Base-by-base conservation (phyloP, 495 filamentous ascomycete species). In the Aspergillus egyptiacus region DNA sequence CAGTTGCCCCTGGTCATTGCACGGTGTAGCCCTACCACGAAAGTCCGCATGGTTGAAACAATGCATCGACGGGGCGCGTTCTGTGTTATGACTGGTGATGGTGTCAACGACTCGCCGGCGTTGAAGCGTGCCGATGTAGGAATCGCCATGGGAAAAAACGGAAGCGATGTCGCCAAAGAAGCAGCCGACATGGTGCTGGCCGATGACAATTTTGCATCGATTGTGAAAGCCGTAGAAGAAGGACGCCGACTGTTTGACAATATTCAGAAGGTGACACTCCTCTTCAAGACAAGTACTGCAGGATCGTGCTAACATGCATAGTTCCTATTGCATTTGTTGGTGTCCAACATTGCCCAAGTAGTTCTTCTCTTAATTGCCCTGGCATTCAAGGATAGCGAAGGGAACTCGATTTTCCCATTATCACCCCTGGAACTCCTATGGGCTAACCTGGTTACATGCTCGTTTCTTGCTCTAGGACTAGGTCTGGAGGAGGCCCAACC, bases 81-180 rank as follows among this genome's bases (percentile, higher is more conserved):
- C 51, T 81, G 76, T 19, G 83, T 82, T 10, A 86, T 86, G 82
- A 86, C 81, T 14, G 84, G 87, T 11, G 88, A 94, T 58, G 87
- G 88, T 5, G 88, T 94, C 39, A 94, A 94, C 55, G 87, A 94
- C 53, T 85, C 86, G 1, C 88, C 88, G 0, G 85, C 84, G 9
- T 71, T 94, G 22, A 84, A 83, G 50, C 71, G 79, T 18, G 85
- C 88, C 3, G 87, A 93, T 55, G 85, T 91, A 6, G 87, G 87
- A 22, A 93, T 93, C 49, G 87, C 87, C 17, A 91, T 91, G 86
- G 87, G 87, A 11, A 79, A 83, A 35, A 72, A 81, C 34, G 90
- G 89, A 4, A 89, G 85, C 19, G 90, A 95, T 53, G 89, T 95
- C n/a, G 89, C 89, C 20, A 94, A 91, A 61, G 86, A 85, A 27